phyloP scores from a whole-genome alignment of 208 protist genomes.

The Leishmania lainsoni region DNA sequence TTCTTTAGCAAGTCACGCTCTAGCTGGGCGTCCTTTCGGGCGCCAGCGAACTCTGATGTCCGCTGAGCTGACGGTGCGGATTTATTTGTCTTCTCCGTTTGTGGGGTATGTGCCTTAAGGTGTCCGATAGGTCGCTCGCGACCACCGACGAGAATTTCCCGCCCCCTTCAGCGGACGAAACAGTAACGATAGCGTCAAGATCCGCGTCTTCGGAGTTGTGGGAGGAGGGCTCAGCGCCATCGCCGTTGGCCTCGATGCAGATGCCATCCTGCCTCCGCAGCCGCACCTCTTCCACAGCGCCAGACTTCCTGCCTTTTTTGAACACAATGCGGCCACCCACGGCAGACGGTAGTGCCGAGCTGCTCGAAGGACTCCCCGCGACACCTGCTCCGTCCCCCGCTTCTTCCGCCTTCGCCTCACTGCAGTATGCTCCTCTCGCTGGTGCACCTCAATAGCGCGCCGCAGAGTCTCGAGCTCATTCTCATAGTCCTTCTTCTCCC shows the following conservation, averaged over 20 bases:
- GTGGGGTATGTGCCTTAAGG: background rate
- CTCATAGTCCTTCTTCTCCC: constrained; percentile 60
- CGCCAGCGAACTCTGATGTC: constrained; percentile 26
- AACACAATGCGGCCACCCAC: constrained; percentile 20
- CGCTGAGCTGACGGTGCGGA: background rate
- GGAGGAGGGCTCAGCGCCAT: constrained; percentile 12
- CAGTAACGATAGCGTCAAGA: constrained; percentile 8
- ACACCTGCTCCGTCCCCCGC: background rate
- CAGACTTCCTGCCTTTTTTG: constrained; percentile 25
- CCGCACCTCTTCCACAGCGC: constrained; percentile 51
- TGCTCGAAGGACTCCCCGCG: background rate
- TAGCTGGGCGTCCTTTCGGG: constrained; percentile 8
- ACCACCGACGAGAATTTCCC: background rate
- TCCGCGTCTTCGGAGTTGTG: constrained; percentile 17
- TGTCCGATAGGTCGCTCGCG: background rate
- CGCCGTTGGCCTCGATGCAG: constrained; percentile 15
- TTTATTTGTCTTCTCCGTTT: background rate
- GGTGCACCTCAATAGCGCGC: constrained; percentile 56
- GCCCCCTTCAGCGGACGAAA: constrained; percentile 2
- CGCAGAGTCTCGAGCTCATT: constrained; percentile 57
- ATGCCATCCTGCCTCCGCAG: constrained; percentile 53
- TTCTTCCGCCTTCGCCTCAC: background rate
- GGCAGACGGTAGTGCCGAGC: constrained; percentile 1
- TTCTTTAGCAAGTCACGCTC: background rate
- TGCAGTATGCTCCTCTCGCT: constrained; percentile 24